Conservation (phyloP, 345 rosid genomes). For the Excoecaria cochinchinensis region DNA sequence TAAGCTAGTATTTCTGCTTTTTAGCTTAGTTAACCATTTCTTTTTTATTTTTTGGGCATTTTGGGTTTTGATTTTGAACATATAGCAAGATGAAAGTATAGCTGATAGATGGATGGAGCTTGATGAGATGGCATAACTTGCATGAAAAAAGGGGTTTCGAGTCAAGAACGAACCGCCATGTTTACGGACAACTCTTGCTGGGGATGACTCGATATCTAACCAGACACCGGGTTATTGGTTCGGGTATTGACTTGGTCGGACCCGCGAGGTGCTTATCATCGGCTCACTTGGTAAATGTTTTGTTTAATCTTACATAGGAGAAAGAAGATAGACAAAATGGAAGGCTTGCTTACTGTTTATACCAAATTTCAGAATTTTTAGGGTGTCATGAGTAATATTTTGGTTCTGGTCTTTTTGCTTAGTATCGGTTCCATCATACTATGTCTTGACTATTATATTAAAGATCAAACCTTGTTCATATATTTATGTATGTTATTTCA, state of each 20-base stretch:
- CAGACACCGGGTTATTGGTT: constrained; percentile 23
- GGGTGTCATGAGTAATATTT: background rate
- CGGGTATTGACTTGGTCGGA: constrained; percentile 43
- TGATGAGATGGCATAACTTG: background rate
- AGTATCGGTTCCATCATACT: too few relatives aligned
- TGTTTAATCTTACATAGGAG: background rate
- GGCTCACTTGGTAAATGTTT: background rate
- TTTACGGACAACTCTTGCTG: background rate
- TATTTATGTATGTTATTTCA: too few relatives aligned
- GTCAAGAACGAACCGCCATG: constrained; percentile 50
- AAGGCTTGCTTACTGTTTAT: background rate
- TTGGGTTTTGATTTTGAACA: constrained; percentile 2
- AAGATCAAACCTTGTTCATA: too few relatives aligned
- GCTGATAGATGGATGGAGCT: constrained; percentile 6
- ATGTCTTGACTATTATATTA: too few relatives aligned
- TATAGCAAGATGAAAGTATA: constrained; percentile 4
- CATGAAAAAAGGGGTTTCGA: constrained; percentile 18
- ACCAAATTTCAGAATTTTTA: background rate
- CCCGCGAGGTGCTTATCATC: constrained; percentile 8
- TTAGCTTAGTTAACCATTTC: background rate
- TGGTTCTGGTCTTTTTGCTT: background rate
- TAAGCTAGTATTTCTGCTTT: background rate
- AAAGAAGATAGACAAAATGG: background rate
- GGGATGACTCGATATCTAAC: background rate
- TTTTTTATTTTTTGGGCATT: background rate